Percentiles rank a stretch among this genome's conserved stretches.
These are phyloP conservation scores for Leavenworthia alabamica DNA, from an alignment of 345 rosid species.

Conservation along the genomic window DNA sequence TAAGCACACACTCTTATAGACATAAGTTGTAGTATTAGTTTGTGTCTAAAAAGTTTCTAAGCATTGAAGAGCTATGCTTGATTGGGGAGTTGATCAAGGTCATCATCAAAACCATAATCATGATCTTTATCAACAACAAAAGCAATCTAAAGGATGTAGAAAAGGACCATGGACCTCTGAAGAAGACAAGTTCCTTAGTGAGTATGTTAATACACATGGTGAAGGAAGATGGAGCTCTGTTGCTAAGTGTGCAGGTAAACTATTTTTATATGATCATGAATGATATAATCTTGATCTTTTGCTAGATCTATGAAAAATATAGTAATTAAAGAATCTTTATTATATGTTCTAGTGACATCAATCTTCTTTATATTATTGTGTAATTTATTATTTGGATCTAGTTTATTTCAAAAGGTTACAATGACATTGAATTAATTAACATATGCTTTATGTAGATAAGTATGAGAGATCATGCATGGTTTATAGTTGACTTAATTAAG, in stretches of 20 bases:
- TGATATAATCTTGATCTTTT: not conserved
- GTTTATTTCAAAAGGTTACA: not conserved
- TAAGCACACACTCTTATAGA: not conserved
- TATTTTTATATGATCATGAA: not conserved
- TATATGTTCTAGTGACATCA: not conserved
- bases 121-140: conserved; percentile 18
- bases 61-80: conserved; percentile 32
- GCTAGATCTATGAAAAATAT: not conserved
- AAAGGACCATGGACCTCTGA: conserved; percentile 89
- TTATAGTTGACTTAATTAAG: conserved; percentile 5
- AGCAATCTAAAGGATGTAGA: conserved; percentile 44
- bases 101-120: conserved; percentile 12
- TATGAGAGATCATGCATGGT: conserved; percentile 1
- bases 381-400: not conserved
- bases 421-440: not conserved
- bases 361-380: not conserved
- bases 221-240: conserved; percentile 88
- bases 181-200: conserved; percentile 60
- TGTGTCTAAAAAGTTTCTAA: conserved; percentile 8
- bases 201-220: conserved; percentile 54
- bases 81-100: conserved; percentile 41
- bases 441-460: not conserved
- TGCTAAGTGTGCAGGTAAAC: conserved; percentile 54
- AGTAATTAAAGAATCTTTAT: not conserved
- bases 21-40: not conserved